Evolutionary conservation across 148 eudicot genomes (phyloP), one percentile per base, ranked within the genome.

Genomic region (Fagopyrum esculentum): DNA sequence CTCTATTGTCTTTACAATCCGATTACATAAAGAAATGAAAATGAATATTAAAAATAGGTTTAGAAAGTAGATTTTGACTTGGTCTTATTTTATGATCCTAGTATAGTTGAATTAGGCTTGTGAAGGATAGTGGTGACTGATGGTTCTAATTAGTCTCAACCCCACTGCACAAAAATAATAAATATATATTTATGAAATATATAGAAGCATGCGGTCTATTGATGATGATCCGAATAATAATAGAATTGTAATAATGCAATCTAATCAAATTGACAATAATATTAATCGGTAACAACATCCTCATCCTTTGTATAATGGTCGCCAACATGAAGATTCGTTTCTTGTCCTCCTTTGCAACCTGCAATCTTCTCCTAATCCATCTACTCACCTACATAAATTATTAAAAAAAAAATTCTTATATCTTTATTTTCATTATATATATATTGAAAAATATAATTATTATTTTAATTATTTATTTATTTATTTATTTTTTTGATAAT

Each of bases 161-260:
- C 68, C 68, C 68, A 60, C 40, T 35, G 40, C 68, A 60, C 0
- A 2, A 26, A 60, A 9, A 2, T 6, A 60, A 60, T 22, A 22
- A 29, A n/a, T 2, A 7, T 60, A 22, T 49, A 49, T 49, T 49
- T 26, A 8, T 19, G 43, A 35, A 29, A 60, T 60, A 22, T 60
- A 15, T 13, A 60, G 4, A 40, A 60, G 68, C 68, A 60, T 60
- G 68, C 68, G 43, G 43, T 60, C 68, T 60, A 29, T 60, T 60
- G 43, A 60, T 60, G 43, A 29, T 60, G 9, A 26, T 60, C 43
- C 13, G 15, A 60, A 29, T 60, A 60, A 60, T 60, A 22, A 60
- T 60, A 60, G 68, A 60, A 60, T 0, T 60, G 68, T 60, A 60
- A 60, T 60, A 60, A 60, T 60, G 68, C 68, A 26, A 60, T 26